Evolutionary conservation across 495 filamentous ascomycete species (phyloP).

Genomic region (Tuber brumale): DNA sequence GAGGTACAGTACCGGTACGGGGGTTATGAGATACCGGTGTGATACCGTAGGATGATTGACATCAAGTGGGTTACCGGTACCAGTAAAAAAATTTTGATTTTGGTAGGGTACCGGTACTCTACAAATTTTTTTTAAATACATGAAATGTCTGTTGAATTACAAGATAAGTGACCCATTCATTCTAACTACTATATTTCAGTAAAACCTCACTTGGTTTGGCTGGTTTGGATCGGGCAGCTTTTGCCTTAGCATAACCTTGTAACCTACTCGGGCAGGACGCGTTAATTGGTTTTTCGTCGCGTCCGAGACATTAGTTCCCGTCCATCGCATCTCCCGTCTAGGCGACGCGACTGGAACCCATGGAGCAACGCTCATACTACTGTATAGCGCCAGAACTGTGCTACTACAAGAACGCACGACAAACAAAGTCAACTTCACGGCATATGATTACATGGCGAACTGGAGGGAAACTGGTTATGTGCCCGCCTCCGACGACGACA

Average conservation of each 20-base stretch:
- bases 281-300: slow-evolving; percentile 35
- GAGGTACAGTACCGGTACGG: neutral
- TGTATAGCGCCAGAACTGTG: neutral
- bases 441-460: slow-evolving; percentile 50
- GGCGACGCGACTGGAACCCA: neutral
- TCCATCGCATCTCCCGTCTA: neutral
- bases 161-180: neutral
- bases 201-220: neutral
- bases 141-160: slow-evolving; percentile 1
- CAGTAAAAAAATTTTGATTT: too few species aligned
- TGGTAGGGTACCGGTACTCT: neutral
- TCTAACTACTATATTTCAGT: neutral
- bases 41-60: neutral
- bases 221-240: neutral
- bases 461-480: slow-evolving; percentile 59
- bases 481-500: slow-evolving; percentile 56
- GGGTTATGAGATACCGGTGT: neutral
- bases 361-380: neutral
- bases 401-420: neutral
- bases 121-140: neutral
- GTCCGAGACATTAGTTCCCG: neutral
- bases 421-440: neutral
- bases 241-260: neutral
- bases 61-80: neutral
- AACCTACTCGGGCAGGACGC: slow-evolving; percentile 3